Conservation (phyloP, 495 filamentous ascomycete species). For the Neurospora sp. region DNA sequence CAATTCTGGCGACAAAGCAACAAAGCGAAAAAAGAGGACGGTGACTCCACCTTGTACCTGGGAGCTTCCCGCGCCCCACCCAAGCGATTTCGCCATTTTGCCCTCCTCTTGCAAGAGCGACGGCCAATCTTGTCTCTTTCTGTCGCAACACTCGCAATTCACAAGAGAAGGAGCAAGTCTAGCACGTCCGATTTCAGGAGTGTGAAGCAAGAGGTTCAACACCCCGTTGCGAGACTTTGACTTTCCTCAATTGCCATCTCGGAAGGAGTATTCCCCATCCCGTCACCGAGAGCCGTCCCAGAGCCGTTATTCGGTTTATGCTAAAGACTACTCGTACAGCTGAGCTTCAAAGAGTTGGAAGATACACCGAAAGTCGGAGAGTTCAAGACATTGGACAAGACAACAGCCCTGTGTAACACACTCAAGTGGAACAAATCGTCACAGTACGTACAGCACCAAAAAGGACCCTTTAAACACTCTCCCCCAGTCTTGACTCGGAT, state of each 20-base stretch:
- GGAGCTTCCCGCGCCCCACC: conserved; percentile 10
- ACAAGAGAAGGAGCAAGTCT: conserved; percentile 6
- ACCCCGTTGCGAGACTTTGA: background rate
- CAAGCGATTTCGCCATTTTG: conserved; percentile 24
- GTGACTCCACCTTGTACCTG: background rate
- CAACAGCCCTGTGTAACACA: background rate
- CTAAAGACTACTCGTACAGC: background rate
- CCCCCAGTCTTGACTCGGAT: conserved; percentile 4
- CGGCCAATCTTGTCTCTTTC: background rate
- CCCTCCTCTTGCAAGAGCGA: conserved; percentile 15
- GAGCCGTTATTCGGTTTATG: background rate
- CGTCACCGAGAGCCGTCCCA: background rate
- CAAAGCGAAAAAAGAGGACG: conserved; percentile 9
- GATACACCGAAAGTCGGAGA: background rate
- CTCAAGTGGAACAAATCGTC: background rate
- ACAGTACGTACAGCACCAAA: background rate
- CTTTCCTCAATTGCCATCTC: background rate
- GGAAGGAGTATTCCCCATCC: background rate
- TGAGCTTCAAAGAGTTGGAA: background rate
- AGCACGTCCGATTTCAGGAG: background rate
- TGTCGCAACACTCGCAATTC: background rate
- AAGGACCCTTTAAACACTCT: conserved; percentile 1
- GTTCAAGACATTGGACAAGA: background rate
- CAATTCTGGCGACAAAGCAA: conserved; percentile 25
- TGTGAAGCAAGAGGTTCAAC: background rate